Evolutionary conservation across 805 yeast species (phyloP), one percentile per base, ranked within the genome.

Genomic region (Candida pseudofarinosa): DNA sequence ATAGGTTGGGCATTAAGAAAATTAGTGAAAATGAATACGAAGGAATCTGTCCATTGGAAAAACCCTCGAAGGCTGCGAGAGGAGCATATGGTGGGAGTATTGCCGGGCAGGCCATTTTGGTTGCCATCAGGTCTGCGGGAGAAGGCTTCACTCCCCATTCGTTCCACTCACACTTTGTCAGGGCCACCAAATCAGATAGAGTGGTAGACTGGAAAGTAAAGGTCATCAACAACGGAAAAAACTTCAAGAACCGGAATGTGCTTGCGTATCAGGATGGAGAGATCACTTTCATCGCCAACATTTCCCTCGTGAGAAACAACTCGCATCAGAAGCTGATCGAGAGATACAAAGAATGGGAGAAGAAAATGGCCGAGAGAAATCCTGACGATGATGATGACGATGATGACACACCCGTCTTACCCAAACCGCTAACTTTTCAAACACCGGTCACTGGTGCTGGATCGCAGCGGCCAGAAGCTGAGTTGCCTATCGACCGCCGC

Each of bases 51-150:
- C 62, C 64, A 0, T 53, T 64, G 30, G 31, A 46, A n/a, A 62
- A 61, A 42, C 63, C 66, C 0, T 39, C 43, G n/a, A 51, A 56
- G 3, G 42, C 39, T 6, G 40, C 62, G 2, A 47, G 60, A 4
- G 67, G 68, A 3, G 67, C 50, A 0, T 66, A 52, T 38, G 71
- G 71, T 2, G 72, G 71, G 1, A 56, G 53, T 37, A 35, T 67
- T 4, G 63, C 58, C 8, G 71, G 63, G 13, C 73, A 67, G 48
- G 67, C 71, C 3, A 36, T 67, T 7, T 43, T 62, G 19, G 70
- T 60, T 16, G 70, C 68, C 4, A 55, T 65, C 18, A 41, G 47
- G 28, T 47, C 62, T 4, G 47, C 58, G 4, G 62, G 62, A 4
- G 42, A 47, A 2, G 70, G 62, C 1, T 67, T 59, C 43, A 49